Conservation (phyloP, 2,329 filamentous ascomycete species). For the Cryphonectria radicalis region DNA sequence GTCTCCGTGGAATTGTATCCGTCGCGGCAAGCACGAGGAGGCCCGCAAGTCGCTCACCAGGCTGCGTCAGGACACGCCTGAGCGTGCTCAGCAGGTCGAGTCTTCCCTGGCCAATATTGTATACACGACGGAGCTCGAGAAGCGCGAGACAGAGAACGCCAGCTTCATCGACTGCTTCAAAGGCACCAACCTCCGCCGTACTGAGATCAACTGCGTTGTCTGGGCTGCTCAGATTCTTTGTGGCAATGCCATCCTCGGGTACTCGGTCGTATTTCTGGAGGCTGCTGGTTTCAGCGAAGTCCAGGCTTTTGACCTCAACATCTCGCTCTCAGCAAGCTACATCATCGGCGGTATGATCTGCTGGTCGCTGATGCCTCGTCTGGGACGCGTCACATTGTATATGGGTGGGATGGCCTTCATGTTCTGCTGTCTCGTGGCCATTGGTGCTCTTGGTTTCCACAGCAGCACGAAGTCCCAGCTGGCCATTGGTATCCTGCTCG, state of each 20-base stretch:
- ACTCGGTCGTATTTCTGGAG: slow-evolving; percentile 45
- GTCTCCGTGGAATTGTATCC: slow-evolving; percentile 44
- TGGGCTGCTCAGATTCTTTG: slow-evolving; percentile 46
- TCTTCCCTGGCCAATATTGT: slow-evolving; percentile 34
- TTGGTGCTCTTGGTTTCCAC: slow-evolving; percentile 40
- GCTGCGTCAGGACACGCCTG: slow-evolving; percentile 32
- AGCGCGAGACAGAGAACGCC: slow-evolving; percentile 32
- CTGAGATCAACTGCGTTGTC: slow-evolving; percentile 42
- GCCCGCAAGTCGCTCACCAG: slow-evolving; percentile 35
- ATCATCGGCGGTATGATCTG: slow-evolving; percentile 45
- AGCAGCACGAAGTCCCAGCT: slow-evolving; percentile 32
- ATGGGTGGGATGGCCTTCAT: slow-evolving; percentile 45
- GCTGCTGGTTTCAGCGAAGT: slow-evolving; percentile 43
- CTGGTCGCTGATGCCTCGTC: slow-evolving; percentile 45
- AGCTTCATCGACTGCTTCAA: slow-evolving; percentile 34
- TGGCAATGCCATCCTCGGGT: slow-evolving; percentile 43
- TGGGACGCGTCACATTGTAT: slow-evolving; percentile 47
- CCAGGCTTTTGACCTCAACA: slow-evolving; percentile 45
- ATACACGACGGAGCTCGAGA: slow-evolving; percentile 34
- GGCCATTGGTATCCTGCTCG: slow-evolving; percentile 41
- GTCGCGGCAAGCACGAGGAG: slow-evolving; percentile 35
- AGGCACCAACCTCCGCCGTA: slow-evolving; percentile 35
- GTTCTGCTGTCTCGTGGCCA: slow-evolving; percentile 43
- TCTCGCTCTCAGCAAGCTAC: slow-evolving; percentile 46
- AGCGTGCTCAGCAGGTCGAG: slow-evolving; percentile 37